Percentiles rank a stretch among this genome's conserved stretches.
Conservation (phyloP, 257 asterid genomes). For the Penstemon davidsonii region DNA sequence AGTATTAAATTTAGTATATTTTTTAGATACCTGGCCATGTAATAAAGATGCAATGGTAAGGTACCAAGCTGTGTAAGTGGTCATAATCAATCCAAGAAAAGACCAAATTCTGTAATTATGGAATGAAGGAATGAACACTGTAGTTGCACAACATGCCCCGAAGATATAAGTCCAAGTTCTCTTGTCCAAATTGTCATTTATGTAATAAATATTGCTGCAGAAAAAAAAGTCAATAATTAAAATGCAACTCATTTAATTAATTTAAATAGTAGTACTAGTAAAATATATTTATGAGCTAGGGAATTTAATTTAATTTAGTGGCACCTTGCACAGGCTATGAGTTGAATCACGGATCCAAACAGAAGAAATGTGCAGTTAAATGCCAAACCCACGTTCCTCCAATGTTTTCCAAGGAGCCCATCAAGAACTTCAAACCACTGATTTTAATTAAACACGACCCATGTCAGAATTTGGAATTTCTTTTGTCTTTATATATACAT, state of each 20-base stretch:
- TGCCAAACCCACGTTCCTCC: slow-evolving; percentile 43
- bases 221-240: not conserved
- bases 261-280: not conserved
- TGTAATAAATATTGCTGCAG: slow-evolving; percentile 55
- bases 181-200: slow-evolving; percentile 54
- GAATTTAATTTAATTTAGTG: no score
- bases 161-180: not conserved
- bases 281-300: not conserved
- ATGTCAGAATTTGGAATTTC: no score
- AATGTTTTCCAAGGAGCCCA: slow-evolving; percentile 52
- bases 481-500: no score
- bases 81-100: slow-evolving; percentile 51
- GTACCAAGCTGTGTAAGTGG: slow-evolving; percentile 57
- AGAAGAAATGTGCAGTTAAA: slow-evolving; percentile 35
- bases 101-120: slow-evolving; percentile 62
- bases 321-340: slow-evolving; percentile 57
- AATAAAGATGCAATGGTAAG: slow-evolving; percentile 49
- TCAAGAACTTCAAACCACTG: slow-evolving; percentile 57
- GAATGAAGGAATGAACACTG: slow-evolving; percentile 32
- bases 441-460: no score
- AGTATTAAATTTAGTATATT: no score
- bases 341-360: slow-evolving; percentile 53
- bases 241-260: no score
- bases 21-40: slow-evolving; percentile 63
- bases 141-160: no score